These are phyloP conservation scores for Cenchrus americanus DNA, from an alignment of 176 grass and related monocot genomes.

Conservation along the genomic window DNA sequence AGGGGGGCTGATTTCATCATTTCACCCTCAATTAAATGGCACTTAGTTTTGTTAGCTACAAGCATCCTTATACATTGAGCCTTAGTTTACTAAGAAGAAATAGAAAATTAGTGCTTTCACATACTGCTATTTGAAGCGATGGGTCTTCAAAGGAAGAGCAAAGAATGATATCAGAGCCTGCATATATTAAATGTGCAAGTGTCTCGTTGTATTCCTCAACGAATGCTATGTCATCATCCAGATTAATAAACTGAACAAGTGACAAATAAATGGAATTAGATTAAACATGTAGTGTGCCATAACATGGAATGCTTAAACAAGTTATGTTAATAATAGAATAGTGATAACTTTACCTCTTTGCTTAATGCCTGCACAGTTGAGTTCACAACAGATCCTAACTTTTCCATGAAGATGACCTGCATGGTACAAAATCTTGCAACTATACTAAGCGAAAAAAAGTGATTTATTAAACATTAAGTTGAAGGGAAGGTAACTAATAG, in stretches of 20 bases:
- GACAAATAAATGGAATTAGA: conserved; percentile 16
- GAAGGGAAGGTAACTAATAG: conserved; percentile 5
- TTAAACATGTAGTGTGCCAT: not conserved
- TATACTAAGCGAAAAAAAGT: conserved; percentile 17
- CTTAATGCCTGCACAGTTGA: conserved; percentile 42
- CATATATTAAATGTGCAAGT: conserved; percentile 61
- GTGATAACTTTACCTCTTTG: conserved; percentile 46
- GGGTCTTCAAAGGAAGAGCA: conserved; percentile 64
- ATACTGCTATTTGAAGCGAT: conserved; percentile 55
- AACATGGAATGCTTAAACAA: conserved; percentile 25
- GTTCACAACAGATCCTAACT: conserved; percentile 8
- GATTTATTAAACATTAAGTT: not conserved
- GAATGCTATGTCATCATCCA: conserved; percentile 39
- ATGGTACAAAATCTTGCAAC: conserved; percentile 32
- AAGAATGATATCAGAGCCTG: conserved; percentile 62
- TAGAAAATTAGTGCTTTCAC: conserved; percentile 7
- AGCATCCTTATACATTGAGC: not conserved
- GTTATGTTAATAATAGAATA: conserved; percentile 7
- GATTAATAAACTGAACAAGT: conserved; percentile 40
- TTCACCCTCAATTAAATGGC: not conserved
- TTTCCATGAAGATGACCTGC: conserved; percentile 56
- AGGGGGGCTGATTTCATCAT: not conserved
- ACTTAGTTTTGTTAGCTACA: too few species aligned
- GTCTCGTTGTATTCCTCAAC: conserved; percentile 50
- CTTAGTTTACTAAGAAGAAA: not conserved